Percentiles rank a stretch among this genome's conserved stretches.
Conservation (phyloP, 1,284 basidiomycete genomes). For the Puccinia coronata region DNA sequence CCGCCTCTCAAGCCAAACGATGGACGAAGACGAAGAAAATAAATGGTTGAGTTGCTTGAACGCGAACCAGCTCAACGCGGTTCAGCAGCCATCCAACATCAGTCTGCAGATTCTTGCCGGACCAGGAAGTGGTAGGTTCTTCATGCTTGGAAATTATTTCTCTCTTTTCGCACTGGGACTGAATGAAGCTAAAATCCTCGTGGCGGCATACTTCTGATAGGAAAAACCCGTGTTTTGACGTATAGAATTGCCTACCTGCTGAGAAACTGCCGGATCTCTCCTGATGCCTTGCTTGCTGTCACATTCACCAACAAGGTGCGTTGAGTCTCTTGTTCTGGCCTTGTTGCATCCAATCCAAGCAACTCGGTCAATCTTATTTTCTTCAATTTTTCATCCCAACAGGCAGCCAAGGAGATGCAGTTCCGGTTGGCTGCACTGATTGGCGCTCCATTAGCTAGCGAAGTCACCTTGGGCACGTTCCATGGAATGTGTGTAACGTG, state of each 20-base stretch:
- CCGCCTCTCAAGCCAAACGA: too few relatives aligned
- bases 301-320: constrained; percentile 59
- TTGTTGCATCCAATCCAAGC: constrained; percentile 55
- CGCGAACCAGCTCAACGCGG: constrained; percentile 63
- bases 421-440: constrained; percentile 72
- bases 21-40: too few relatives aligned
- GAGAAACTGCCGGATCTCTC: constrained; percentile 56
- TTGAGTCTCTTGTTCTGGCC: constrained; percentile 59
- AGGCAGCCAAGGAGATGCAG: constrained; percentile 86
- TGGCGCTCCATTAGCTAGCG: constrained; percentile 66
- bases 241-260: constrained; percentile 76
- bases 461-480: constrained; percentile 73
- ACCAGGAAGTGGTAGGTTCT: constrained; percentile 71
- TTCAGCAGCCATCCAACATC: constrained; percentile 66
- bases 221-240: constrained; percentile 70
- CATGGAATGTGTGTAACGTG: constrained; percentile 75
- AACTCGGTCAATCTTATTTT: neutral
- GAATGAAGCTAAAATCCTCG: too few relatives aligned
- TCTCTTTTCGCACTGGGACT: too few relatives aligned
- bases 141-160: constrained; percentile 58
- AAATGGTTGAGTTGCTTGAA: constrained; percentile 47
- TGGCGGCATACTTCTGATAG: constrained; percentile 52
- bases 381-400: constrained; percentile 67
- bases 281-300: constrained; percentile 56
- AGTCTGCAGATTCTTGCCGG: constrained; percentile 81